Conservation (phyloP, 768 basidiomycete genomes). For the Mycena rosella region DNA sequence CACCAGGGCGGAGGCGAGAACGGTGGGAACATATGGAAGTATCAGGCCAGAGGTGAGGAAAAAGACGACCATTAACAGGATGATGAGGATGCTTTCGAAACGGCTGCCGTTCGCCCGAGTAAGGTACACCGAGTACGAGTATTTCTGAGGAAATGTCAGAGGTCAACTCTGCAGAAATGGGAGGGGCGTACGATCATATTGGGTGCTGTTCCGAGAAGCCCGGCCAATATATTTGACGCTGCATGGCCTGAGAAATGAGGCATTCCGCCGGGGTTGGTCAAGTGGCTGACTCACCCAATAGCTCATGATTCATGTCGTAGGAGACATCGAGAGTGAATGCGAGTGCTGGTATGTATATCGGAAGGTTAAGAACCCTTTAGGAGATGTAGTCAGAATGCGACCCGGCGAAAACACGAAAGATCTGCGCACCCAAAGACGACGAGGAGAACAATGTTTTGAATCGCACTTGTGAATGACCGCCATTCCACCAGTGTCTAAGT, state of each 20-base stretch:
- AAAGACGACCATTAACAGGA: constrained; percentile 30
- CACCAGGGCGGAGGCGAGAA: too few relatives aligned
- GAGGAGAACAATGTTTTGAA: constrained; percentile 37
- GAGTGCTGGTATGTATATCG: constrained; percentile 41
- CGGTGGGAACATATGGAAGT: too few relatives aligned
- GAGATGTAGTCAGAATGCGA: too few relatives aligned
- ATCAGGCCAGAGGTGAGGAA: too few relatives aligned
- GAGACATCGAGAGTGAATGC: constrained; percentile 41
- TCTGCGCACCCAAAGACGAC: constrained; percentile 39
- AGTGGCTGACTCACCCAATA: constrained; percentile 27
- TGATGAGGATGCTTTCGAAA: constrained; percentile 37
- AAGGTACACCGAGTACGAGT: constrained; percentile 41
- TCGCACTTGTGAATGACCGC: constrained; percentile 38
- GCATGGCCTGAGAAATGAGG: constrained; percentile 33
- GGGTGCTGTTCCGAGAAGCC: constrained; percentile 38
- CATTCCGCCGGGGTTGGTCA: too few relatives aligned
- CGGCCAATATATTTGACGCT: constrained; percentile 38
- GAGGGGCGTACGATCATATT: constrained; percentile 42
- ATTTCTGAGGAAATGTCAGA: constrained; percentile 29
- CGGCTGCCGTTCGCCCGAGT: constrained; percentile 41
- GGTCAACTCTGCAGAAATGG: not conserved
- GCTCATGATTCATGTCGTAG: constrained; percentile 44
- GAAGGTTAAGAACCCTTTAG: constrained; percentile 42
- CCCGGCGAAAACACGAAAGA: too few relatives aligned
- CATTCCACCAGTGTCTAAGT: constrained; percentile 41